phyloP scores from a whole-genome alignment of 2,329 filamentous ascomycete genomes.

The Ilyonectria mors-panacis region DNA sequence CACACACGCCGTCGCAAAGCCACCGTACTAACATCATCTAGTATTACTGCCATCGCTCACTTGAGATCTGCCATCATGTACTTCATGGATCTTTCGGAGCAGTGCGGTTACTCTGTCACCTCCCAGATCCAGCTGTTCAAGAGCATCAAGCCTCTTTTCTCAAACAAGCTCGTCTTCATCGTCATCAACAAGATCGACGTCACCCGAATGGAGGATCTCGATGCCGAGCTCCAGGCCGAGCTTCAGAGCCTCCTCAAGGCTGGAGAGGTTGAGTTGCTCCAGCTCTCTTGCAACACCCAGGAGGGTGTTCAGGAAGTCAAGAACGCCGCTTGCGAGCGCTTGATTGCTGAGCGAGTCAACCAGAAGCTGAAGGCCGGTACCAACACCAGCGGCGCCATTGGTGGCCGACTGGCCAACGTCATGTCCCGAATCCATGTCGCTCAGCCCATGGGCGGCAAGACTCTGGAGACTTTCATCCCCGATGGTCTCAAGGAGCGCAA shows the following conservation, averaged over 20 bases:
- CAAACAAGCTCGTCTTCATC: conserved; percentile 97
- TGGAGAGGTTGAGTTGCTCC: conserved; percentile 91
- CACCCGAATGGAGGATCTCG: conserved; percentile 87
- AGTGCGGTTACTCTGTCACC: conserved; percentile 93
- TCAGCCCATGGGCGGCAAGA: conserved; percentile 86
- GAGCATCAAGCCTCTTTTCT: conserved; percentile 96
- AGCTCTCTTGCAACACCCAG: conserved; percentile 94
- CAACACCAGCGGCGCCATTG: conserved; percentile 80
- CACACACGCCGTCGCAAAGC: too few species aligned
- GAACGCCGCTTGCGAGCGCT: conserved; percentile 92
- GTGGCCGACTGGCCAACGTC: conserved; percentile 89
- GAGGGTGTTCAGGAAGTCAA: conserved; percentile 96
- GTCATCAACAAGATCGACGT: conserved; percentile 99
- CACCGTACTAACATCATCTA: conserved; percentile 50
- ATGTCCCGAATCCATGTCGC: conserved; percentile 97
- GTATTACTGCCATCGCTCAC: conserved; percentile 97
- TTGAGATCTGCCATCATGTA: conserved; percentile 95
- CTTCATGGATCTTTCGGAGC: conserved; percentile 98
- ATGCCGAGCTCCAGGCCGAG: conserved; percentile 82
- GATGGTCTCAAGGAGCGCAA: conserved; percentile 84
- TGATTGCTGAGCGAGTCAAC: conserved; percentile 92
- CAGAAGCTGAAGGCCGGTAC: conserved; percentile 97
- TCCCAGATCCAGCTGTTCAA: conserved; percentile 96
- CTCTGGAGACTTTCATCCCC: conserved; percentile 88
- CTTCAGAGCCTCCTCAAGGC: conserved; percentile 86